These are phyloP conservation scores for Cladorrhinum sp. DNA, from an alignment of 2,329 filamentous ascomycete genomes.

Conservation along the genomic window DNA sequence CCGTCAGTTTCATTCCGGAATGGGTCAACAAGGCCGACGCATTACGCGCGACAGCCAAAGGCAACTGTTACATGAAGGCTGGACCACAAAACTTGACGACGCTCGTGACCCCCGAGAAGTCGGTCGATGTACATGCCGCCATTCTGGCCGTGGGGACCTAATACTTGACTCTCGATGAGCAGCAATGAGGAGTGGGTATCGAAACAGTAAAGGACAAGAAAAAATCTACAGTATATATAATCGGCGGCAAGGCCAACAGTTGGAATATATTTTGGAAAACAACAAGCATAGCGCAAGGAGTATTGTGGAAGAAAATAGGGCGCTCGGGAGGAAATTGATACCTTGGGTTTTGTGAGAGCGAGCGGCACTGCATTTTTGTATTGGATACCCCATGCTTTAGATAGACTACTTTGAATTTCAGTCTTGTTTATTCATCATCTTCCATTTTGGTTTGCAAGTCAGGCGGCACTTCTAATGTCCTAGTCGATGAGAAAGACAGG, in stretches of 20 bases:
- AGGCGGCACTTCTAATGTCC: no score
- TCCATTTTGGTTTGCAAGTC: background rate
- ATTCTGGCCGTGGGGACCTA: background rate
- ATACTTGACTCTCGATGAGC: background rate
- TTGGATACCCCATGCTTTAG: background rate
- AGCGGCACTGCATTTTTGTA: background rate
- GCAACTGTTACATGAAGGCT: constrained; percentile 46
- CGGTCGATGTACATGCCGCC: background rate
- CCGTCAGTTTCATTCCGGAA: constrained; percentile 41
- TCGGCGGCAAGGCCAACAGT: background rate
- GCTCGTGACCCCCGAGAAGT: constrained; percentile 19
- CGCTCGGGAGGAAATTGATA: background rate
- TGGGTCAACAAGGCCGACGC: constrained; percentile 41
- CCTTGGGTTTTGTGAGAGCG: background rate
- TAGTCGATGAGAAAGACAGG: no score
- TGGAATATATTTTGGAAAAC: background rate
- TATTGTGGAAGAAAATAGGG: background rate
- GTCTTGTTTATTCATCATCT: background rate
- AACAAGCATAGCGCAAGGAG: background rate
- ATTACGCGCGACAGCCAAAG: constrained; percentile 34
- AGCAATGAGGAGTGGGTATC: background rate
- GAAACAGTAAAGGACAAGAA: background rate
- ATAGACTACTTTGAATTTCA: background rate
- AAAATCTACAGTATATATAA: background rate
- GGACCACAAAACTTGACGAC: constrained; percentile 33